Conservation (phyloP, 805 yeast genomes). For the Ogataea paraovalis region DNA sequence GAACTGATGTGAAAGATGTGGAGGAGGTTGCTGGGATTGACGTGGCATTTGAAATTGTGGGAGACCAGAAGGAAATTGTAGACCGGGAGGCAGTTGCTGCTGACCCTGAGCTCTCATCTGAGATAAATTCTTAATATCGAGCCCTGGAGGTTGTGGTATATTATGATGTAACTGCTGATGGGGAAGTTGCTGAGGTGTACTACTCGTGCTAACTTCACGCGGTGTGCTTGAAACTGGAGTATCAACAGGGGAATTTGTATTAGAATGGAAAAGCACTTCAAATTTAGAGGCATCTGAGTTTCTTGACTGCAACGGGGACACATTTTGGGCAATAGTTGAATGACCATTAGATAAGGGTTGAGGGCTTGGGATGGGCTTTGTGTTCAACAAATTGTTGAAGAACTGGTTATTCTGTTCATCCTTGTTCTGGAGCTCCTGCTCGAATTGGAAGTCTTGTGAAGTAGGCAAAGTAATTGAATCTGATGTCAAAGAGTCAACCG, state of each 20-base stretch:
- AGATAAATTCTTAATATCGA: neutral
- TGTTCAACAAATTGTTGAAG: constrained; percentile 16
- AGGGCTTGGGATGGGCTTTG: neutral
- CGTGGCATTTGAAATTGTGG: constrained; percentile 2
- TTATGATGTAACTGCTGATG: neutral
- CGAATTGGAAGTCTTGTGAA: constrained; percentile 18
- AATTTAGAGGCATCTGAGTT: constrained; percentile 19
- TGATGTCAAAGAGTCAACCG: neutral
- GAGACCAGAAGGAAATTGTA: constrained; percentile 2
- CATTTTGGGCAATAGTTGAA: neutral
- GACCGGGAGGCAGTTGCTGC: constrained; percentile 5
- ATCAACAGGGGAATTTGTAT: neutral
- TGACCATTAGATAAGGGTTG: neutral
- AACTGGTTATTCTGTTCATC: constrained; percentile 22
- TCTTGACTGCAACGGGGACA: neutral
- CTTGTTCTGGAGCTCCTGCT: constrained; percentile 13
- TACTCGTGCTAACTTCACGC: neutral
- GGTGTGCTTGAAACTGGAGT: neutral
- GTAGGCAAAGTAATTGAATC: neutral
- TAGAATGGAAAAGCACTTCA: constrained; percentile 15
- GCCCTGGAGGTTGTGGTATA: neutral
- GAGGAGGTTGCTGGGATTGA: neutral
- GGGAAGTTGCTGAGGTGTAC: neutral
- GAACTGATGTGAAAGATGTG: neutral
- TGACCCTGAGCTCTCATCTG: neutral